phyloP scores from a whole-genome alignment of 2,329 filamentous ascomycete species.

The Colletotrichum eremochloae region DNA sequence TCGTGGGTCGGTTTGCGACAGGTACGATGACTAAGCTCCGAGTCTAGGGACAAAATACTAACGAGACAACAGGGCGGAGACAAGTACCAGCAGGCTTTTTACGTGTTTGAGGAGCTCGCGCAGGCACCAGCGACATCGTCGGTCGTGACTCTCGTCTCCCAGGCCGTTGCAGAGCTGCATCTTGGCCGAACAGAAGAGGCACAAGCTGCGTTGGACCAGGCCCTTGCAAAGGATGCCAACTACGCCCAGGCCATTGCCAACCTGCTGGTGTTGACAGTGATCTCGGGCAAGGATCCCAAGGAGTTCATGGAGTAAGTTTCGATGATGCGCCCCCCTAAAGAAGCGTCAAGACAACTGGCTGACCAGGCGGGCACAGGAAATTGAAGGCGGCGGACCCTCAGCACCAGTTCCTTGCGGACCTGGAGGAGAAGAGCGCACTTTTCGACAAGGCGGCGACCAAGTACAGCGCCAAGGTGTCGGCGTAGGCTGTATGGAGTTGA shows the following conservation, averaged over 20 bases:
- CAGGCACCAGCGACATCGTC: slow-evolving; percentile 87
- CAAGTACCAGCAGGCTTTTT: slow-evolving; percentile 96
- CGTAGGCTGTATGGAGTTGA: slow-evolving; percentile 45
- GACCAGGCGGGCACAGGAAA: slow-evolving; percentile 54
- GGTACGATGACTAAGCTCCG: slow-evolving; percentile 63
- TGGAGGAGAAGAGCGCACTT: slow-evolving; percentile 86
- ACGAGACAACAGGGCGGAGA: slow-evolving; percentile 79
- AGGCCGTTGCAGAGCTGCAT: slow-evolving; percentile 92
- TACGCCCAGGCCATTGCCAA: slow-evolving; percentile 86
- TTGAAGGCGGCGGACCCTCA: slow-evolving; percentile 72
- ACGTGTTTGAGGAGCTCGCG: slow-evolving; percentile 96
- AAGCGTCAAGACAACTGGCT: slow-evolving; percentile 18
- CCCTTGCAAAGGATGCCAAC: slow-evolving; percentile 78
- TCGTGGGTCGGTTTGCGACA: slow-evolving; percentile 93
- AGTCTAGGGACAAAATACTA: slow-evolving; percentile 43
- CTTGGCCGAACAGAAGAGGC: slow-evolving; percentile 91
- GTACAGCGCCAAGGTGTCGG: slow-evolving; percentile 85
- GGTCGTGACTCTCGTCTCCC: slow-evolving; percentile 81
- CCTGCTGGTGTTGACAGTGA: slow-evolving; percentile 80
- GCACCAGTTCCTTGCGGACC: slow-evolving; percentile 79
- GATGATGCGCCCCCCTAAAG: background rate
- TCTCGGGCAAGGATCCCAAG: slow-evolving; percentile 78
- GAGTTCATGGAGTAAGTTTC: slow-evolving; percentile 72
- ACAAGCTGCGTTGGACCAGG: slow-evolving; percentile 86
- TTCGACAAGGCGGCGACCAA: slow-evolving; percentile 91